A percentile compares a stretch with the other conserved stretches of the same genome.
Conservation (phyloP, 2,329 filamentous ascomycete genomes). For the Aspergillus fischeri region DNA sequence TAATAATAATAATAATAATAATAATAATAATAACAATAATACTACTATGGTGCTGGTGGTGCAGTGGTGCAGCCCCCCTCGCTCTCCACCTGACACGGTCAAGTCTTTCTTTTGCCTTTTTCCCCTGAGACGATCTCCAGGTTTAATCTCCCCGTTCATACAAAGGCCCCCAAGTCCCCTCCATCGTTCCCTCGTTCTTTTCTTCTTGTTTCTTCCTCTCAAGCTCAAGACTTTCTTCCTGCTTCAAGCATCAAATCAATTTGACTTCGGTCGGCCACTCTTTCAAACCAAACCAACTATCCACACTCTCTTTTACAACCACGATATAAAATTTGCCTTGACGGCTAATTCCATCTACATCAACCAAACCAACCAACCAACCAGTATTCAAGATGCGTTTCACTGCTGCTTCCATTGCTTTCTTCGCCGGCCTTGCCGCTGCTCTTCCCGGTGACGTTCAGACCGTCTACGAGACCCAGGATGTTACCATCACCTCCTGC, state of each 20-base stretch:
- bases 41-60: no score
- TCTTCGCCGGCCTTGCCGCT: constrained; percentile 40
- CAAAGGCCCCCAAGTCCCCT: constrained; percentile 31
- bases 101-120: background rate
- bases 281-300: constrained; percentile 34
- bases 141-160: constrained; percentile 38
- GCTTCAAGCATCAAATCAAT: constrained; percentile 29
- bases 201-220: constrained; percentile 24
- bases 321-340: constrained; percentile 23
- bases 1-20: no score
- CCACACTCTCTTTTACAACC: constrained; percentile 26
- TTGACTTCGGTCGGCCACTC: constrained; percentile 45
- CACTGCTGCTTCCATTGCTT: constrained; percentile 37
- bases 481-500: constrained; percentile 62
- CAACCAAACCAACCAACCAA: constrained; percentile 6
- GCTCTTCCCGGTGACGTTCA: constrained; percentile 33
- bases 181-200: constrained; percentile 15
- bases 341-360: constrained; percentile 23
- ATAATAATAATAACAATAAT: no score
- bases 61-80: background rate
- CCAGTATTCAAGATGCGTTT: constrained; percentile 42
- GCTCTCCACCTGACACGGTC: background rate
- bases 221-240: constrained; percentile 30
- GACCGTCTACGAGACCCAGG: constrained; percentile 56
- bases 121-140: constrained; percentile 26